Percentiles rank a stretch among this genome's conserved stretches.
Conservation (phyloP, 2,329 filamentous ascomycete species). For the Pyricularia sp. region DNA sequence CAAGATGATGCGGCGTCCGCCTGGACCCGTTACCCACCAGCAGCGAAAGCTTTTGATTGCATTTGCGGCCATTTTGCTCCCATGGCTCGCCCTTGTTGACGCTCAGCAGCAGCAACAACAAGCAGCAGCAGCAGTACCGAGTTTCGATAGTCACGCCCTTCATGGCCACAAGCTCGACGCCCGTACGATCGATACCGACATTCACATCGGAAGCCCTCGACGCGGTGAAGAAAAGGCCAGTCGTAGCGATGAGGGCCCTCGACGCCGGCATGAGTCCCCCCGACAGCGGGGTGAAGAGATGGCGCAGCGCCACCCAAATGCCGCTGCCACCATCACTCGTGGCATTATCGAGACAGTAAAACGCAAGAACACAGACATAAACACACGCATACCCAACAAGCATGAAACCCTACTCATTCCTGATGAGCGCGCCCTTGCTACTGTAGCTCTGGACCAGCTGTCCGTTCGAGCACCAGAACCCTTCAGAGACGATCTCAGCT, state of each 20-base stretch:
- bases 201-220: neutral
- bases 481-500: constrained; percentile 53
- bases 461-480: constrained; percentile 88
- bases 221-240: constrained; percentile 5
- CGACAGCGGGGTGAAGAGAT: neutral
- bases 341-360: constrained; percentile 17
- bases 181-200: constrained; percentile 5
- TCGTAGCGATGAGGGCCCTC: constrained; percentile 11
- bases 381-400: constrained; percentile 12
- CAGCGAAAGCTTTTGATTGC: constrained; percentile 41
- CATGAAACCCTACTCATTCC: constrained; percentile 27
- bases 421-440: constrained; percentile 93
- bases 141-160: constrained; percentile 6
- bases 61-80: constrained; percentile 48
- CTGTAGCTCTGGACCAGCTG: constrained; percentile 83
- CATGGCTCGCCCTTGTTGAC: constrained; percentile 43
- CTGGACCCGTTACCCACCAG: constrained; percentile 38
- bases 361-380: constrained; percentile 13
- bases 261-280: constrained; percentile 10
- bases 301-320: constrained; percentile 12
- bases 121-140: constrained; percentile 10
- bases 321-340: constrained; percentile 14
- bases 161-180: neutral
- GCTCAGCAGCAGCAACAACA: constrained; percentile 54
- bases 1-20: constrained; percentile 57